Base-by-base conservation (phyloP, 805 yeast species). In the Candida odintsovae region DNA sequence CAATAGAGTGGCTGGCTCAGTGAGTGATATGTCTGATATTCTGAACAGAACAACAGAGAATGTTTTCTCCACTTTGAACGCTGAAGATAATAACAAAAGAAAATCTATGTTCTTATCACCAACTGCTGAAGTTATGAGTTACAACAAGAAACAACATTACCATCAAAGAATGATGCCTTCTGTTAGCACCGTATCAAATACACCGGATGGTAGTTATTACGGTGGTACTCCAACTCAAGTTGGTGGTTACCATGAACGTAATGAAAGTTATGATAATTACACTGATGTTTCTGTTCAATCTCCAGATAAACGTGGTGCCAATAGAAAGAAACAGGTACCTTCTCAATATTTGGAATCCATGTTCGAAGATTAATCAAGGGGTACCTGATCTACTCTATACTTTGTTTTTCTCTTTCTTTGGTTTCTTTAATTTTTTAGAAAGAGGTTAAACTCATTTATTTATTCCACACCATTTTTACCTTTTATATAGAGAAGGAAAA, bases 51-150 rank as follows among this genome's bases (percentile, higher is more conserved):
- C 41, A 3, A 46, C 48, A 16, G 54, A 56, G 12, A 48, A 46
- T 3, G 31, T 54, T 3, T 59, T 33, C 42, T 57, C 63, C 1
- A 50, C 60, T 2, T 28, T 58, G 45, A 58, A 55, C 12, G 46
- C 56, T 13, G 46, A 46, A n/a, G 37, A 40, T 29, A 53, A 52
- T 20, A 58, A 58, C 40, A 66, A 68, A 50, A 62, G 59, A 46
- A 66, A 47, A 50, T 49, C 69, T 3, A 72, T 83, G 76, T 87
- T 83, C 63, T 77, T 86, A 44, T 86, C 94, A 3, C 95, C 95
- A 29, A 87, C 95, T 1, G 82, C 82, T 16, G 89, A 85, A 56
- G 83, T 82, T 16, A 76, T 82, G 77, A 70, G 70, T 46, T 75
- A 73, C 40, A 59, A 56, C 41, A 48, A 59, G 44, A 42, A 60